These are phyloP conservation scores for Populus tremula DNA, from an alignment of 345 rosid species.

Conservation along the genomic window DNA sequence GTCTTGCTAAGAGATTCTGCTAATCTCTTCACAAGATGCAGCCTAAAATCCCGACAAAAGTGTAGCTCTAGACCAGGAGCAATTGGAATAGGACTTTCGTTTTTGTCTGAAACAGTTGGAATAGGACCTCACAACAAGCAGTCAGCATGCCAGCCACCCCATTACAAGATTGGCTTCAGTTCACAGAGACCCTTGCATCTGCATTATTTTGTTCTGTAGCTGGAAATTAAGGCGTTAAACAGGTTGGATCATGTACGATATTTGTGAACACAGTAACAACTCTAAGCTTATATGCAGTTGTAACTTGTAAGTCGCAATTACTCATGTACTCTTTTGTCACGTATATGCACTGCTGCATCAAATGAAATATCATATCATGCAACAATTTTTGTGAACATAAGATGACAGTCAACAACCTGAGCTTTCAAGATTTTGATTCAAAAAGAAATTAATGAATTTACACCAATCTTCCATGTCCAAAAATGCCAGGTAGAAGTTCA, in stretches of 20 bases:
- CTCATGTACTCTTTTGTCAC: background rate
- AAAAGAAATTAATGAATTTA: background rate
- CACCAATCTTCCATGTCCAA: background rate
- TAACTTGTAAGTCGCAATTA: background rate
- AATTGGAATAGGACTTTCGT: background rate
- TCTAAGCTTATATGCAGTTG: background rate
- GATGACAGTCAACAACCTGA: background rate
- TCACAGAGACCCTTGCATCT: background rate
- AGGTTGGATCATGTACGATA: background rate
- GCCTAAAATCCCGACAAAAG: background rate
- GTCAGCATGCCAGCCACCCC: background rate
- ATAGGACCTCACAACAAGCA: background rate
- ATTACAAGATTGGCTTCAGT: background rate
- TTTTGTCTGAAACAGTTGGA: background rate
- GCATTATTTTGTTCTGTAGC: background rate
- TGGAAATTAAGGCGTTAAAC: background rate
- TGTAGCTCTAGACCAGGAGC: background rate
- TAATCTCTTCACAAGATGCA: background rate
- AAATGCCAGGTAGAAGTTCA: background rate
- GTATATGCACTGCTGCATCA: background rate
- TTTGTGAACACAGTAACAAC: background rate
- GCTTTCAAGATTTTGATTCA: background rate
- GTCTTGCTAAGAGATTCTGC: background rate
- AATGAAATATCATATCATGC: background rate
- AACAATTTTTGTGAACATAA: background rate